Conservation (phyloP, 495 filamentous ascomycete species). For the Penicillium canariense region DNA sequence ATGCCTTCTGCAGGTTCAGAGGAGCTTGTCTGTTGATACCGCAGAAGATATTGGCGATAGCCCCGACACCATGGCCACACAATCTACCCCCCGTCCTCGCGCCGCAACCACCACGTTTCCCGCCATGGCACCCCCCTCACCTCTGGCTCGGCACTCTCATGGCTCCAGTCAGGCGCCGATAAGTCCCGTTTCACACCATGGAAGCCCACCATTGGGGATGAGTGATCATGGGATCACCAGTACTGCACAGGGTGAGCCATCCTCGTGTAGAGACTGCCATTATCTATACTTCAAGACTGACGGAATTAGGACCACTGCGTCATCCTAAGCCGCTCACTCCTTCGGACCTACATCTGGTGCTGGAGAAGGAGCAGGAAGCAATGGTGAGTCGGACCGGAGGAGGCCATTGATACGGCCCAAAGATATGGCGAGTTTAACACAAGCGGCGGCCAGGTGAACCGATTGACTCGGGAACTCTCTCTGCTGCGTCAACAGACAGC, state of each 20-base stretch:
- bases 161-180: constrained; percentile 29
- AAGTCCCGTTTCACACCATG: constrained; percentile 31
- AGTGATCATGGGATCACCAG: constrained; percentile 57
- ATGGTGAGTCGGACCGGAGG: constrained; percentile 56
- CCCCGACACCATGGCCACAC: constrained; percentile 62
- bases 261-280: not conserved
- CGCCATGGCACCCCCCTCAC: constrained; percentile 40
- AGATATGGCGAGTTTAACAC: not conserved
- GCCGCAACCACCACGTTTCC: constrained; percentile 52
- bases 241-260: constrained; percentile 51
- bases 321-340: constrained; percentile 83
- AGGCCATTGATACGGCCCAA: not conserved
- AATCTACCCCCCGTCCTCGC: constrained; percentile 50
- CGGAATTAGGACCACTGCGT: constrained; percentile 59
- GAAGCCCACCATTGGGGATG: constrained; percentile 26
- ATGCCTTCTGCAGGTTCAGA: constrained; percentile 26
- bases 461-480: constrained; percentile 81
- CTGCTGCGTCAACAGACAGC: constrained; percentile 77
- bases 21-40: constrained; percentile 6
- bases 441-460: constrained; percentile 68
- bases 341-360: constrained; percentile 77
- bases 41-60: constrained; percentile 45
- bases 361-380: constrained; percentile 94
- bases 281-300: not conserved
- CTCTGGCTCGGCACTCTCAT: constrained; percentile 1